Base-by-base conservation (phyloP, 345 rosid species). In the Noccaea bulbosa region DNA sequence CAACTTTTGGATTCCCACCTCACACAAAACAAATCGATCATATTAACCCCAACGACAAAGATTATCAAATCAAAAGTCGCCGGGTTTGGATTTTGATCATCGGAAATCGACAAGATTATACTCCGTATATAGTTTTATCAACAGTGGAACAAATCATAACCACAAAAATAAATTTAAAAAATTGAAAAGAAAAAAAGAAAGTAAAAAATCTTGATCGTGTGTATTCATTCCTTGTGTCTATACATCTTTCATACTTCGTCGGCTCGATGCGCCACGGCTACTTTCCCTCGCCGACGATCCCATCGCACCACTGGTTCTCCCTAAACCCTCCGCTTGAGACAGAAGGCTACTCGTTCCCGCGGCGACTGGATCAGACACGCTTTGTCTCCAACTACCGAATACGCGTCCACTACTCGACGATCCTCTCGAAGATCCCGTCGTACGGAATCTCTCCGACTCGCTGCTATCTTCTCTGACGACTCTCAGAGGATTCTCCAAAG, bases 361-460 rank as follows among this genome's bases (percentile, higher is more conserved):
- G 3, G 72, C 72, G 0, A 70, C 63, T 4, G 75, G 74, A 75
- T 88, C 99, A 0, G 82, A 84, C 45, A 82, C 70, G 70, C 86
- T 93, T 6, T 85, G 94, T 34, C 93, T 86, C 97, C 93, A 89
- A 65, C 99, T 91, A 22, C 97, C 91, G 1, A 89, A 85, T 32
- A 89, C 39, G 33, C 91, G 78, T 11, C 93, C 76, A 43, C 78
- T 91, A 90, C 97, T 87, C 2, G 90, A 89, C 27, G 74, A 62
- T 1, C 75, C 70, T 20, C 83, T 80, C 67, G 88, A 85, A 0
- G 97, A 91, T 8, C 97, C 91, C 5, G 79, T 77, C 14, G 87
- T 82, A 64, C 88, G 81, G 33, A 93, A 91, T 77, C 88, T 86
- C 8, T 77, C 89, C 0, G 96, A 89, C 63, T 82, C 79, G 14